Conservation (phyloP, 164 flowering plant genomes). For the Vitis riparia region DNA sequence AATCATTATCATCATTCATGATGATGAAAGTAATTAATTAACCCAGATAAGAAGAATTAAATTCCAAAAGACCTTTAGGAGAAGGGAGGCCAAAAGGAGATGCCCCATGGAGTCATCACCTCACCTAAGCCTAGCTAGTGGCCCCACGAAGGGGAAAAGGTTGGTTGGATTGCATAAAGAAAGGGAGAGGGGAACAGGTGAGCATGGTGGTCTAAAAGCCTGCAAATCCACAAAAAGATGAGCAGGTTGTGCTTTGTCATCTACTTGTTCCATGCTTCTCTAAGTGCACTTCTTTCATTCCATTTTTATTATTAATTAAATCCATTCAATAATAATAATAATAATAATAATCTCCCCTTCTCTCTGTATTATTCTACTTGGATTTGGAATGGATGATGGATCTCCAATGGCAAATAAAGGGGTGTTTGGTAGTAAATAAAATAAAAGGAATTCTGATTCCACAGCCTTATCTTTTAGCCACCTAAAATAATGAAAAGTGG, state of each 20-base stretch:
- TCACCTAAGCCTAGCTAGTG: too few species aligned
- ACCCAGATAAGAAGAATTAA: too few species aligned
- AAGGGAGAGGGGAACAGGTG: conserved; percentile 24
- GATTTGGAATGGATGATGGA: too few species aligned
- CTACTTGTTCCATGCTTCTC: conserved; percentile 11
- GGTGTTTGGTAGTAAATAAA: too few species aligned
- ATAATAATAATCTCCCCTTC: too few species aligned
- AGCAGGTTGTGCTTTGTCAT: conserved; percentile 26
- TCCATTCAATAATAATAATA: too few species aligned
- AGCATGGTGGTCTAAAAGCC: conserved; percentile 39
- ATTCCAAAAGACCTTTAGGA: too few species aligned
- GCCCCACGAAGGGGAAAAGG: neutral
- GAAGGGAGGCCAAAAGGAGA: too few species aligned
- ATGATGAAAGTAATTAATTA: too few species aligned
- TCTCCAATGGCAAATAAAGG: neutral
- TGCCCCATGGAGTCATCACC: too few species aligned
- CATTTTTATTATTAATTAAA: neutral
- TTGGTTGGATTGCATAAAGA: neutral
- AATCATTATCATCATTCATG: too few species aligned
- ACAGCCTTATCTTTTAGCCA: neutral
- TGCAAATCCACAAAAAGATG: conserved; percentile 38
- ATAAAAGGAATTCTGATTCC: neutral
- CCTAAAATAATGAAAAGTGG: neutral
- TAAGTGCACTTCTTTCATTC: neutral
- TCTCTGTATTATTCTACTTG: too few species aligned